Evolutionary conservation across 768 basidiomycete genomes (phyloP), one percentile per base, ranked within the genome.

Genomic region (Megacollybia marginata): DNA sequence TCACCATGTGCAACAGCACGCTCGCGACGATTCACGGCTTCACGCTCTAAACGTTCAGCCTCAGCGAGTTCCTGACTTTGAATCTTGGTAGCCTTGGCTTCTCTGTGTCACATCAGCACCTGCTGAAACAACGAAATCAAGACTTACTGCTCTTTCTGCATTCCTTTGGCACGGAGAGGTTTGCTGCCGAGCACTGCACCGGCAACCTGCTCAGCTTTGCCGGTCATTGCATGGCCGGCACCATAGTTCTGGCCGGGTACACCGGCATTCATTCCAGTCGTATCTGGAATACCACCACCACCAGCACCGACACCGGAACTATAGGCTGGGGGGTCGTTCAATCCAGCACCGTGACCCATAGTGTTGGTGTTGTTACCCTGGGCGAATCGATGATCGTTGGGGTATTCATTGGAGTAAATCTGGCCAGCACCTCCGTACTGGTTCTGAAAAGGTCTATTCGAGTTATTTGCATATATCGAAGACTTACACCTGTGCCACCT

Each of bases 41-140:
- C 77, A 5, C 62, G 62, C 58, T 80, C 79, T 7, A 80, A 65
- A 13, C 74, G 69, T 59, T 80, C 76, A 15, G 79, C 79, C 56
- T 79, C 74, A 3, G 70, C 65, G 16, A 80, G 62, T 55, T 80
- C 79, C 7, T 61, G 58, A 23, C 70, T 67, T 59, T 80, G 78
- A 9, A 68, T 48, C 51, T 73, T 74, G 35, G 71, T 51, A 1
- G 70, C 61, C 28, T 71, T 65, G 0, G 77, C 78, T 61, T 78
- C 76, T 46, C 73, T 74, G 47, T 33, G 48, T 19, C 42, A 32
- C 33, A 20, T 32, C 23, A 40, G 33, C 32, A 13, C 8, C 12
- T 5, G 6, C n/a, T 47, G 40, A 50, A 44, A 16, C 12, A 36
- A 42, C 31, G 16, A 16, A 13, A 13, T 36, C 10, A 28, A 13